Conservation (phyloP, 2,329 filamentous ascomycete species). For the Colletotrichum plurivorum region DNA sequence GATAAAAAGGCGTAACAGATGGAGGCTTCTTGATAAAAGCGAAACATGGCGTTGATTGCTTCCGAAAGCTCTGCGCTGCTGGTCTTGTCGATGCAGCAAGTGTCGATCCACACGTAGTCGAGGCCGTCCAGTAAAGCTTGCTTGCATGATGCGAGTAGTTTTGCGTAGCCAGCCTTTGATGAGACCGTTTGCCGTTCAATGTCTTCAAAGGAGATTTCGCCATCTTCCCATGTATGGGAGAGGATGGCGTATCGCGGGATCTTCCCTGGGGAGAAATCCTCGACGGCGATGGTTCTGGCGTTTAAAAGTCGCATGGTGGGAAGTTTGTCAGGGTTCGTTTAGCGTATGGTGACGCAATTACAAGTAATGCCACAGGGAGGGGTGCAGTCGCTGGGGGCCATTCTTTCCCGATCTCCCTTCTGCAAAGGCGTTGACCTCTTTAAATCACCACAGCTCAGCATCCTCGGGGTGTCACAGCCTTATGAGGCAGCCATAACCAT, state of each 20-base stretch:
- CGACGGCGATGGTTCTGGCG: conserved; percentile 39
- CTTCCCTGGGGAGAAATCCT: conserved; percentile 38
- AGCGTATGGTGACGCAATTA: not conserved
- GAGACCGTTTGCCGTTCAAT: conserved; percentile 13
- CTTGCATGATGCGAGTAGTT: conserved; percentile 42
- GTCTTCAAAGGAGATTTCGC: conserved; percentile 48
- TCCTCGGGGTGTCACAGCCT: no score
- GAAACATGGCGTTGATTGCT: conserved; percentile 35
- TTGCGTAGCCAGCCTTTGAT: conserved; percentile 41
- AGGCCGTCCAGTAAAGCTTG: conserved; percentile 28
- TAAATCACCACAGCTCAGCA: no score
- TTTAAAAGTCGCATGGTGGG: conserved; percentile 47
- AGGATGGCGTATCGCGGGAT: conserved; percentile 51
- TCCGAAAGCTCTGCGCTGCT: conserved; percentile 34
- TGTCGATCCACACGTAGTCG: conserved; percentile 37
- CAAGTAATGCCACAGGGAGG: no score
- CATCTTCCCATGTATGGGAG: conserved; percentile 53
- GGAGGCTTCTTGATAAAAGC: conserved; percentile 25
- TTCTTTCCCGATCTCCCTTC: no score
- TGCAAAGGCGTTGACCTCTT: no score
- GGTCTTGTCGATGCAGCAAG: conserved; percentile 41
- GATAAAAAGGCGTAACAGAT: conserved; percentile 35
- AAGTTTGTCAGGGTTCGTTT: not conserved
- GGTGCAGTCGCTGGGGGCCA: no score
- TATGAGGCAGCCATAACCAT: no score